Percentiles rank a stretch among this genome's conserved stretches.
Evolutionary conservation across 331 rosid genomes (phyloP).

Genomic region (Pyrus hybrid): DNA sequence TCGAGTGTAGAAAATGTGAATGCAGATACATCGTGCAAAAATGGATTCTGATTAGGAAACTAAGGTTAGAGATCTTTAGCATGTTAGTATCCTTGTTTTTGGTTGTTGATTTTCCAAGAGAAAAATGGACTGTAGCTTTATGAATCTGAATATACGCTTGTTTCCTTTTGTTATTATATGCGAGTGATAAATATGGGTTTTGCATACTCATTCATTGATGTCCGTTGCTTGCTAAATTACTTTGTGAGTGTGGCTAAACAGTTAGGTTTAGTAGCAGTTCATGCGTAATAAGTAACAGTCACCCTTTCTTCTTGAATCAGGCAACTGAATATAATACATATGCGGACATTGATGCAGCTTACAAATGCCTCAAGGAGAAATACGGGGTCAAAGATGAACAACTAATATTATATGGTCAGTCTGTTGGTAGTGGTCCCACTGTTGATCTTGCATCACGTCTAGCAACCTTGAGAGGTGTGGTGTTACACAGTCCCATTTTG

Average conservation of each 20-base stretch:
- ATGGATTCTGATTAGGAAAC: not conserved
- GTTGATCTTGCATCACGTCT: slow-evolving; percentile 81
- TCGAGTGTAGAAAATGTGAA: not conserved
- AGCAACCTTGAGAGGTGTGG: slow-evolving; percentile 70
- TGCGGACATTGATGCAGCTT: slow-evolving; percentile 91
- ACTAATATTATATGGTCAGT: slow-evolving; percentile 83
- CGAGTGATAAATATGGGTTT: not conserved
- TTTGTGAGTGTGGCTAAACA: not conserved
- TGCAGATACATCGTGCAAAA: not conserved
- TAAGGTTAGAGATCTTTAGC: not conserved
- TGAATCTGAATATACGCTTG: not conserved
- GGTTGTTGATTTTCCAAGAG: not conserved
- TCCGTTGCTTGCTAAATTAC: not conserved
- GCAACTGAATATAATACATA: slow-evolving; percentile 91
- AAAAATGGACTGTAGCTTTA: not conserved
- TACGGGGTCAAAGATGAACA: slow-evolving; percentile 79
- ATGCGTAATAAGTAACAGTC: slow-evolving; percentile 22
- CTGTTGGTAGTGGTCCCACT: slow-evolving; percentile 95
- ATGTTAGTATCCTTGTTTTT: not conserved
- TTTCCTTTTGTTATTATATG: not conserved
- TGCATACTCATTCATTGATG: not conserved
- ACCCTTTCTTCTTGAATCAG: slow-evolving; percentile 53
- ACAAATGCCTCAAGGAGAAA: slow-evolving; percentile 82
- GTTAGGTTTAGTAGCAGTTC: not conserved
- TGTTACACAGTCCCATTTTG: slow-evolving; percentile 85